Evolutionary conservation across 768 basidiomycete species (phyloP), one percentile per base, ranked within the genome.

Genomic region (Hemileccinum impolitum): DNA sequence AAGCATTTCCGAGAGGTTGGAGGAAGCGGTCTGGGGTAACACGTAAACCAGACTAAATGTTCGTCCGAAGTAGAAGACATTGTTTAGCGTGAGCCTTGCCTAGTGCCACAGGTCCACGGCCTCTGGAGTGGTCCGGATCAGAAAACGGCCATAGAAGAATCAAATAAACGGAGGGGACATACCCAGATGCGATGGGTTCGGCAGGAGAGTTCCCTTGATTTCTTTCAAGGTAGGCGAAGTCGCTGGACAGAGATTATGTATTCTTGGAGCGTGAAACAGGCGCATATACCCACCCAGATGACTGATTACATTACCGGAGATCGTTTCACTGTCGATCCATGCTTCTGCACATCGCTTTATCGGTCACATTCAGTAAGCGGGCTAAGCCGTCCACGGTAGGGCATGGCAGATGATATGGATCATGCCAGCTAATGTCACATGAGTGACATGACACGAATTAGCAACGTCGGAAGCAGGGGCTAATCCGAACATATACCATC

Each of bases 61-160:
- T 13, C 18, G 32, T 12, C 10, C 8, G 6, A 19, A 17, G 17
- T 7, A 6, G 17, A 39, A 28, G 25, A 43, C 7, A 91, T 62
- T 96, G 93, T 62, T 95, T 93, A 1, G 90, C 91, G 15, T 94
- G 85, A 4, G 90, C 88, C 63, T 94, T 91, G 4, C 94, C 94
- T 1, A 94, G 68, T 0, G 89, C 93, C 21, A 95, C 83, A 0
- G 93, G 60, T 88, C 90, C 48, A 90, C 82, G 0, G 94, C 92
- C 78, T 94, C 90, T 85, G 57, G 4, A 30, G 15, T 12, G 2
- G 10, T 23, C 3, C 32, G 21, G 1, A 23, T 57, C 17, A 52
- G 23, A 1, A 39, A 44, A 31, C 4, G 9, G 19, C 14, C 15
- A 15, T 8, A 18, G 10, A 39, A 47, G 28, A 28, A 30, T 3